Evolutionary conservation across 371 early-diverging fungal genomes (phyloP), one percentile per base, ranked within the genome.

Genomic region (Antonospora locustae): DNA sequence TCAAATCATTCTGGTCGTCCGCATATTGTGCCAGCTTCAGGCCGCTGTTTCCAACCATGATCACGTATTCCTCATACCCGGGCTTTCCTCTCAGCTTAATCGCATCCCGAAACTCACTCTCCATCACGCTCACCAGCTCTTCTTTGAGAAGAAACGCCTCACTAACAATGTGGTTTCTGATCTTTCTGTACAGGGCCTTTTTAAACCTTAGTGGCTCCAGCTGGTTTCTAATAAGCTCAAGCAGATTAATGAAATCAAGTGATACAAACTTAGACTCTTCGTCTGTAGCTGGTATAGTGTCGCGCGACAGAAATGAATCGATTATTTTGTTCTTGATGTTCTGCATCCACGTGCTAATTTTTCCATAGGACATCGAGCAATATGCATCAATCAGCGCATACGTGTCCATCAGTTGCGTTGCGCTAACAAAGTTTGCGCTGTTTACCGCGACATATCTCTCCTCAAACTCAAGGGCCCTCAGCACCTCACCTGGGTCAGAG

Each of bases 1-100:
- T 60, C 22, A 75, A 55, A 14, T 57, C 63, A 16, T 60, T 57
- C 11, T 69, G 54, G 34, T 66, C 62, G 9, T 38, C 27, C 3
- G 69, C 61, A 58, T 70, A 75, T 57, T 72, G 71, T 38, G 72
- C 65, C 34, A 75, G 50, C 51, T 60, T 72, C 19, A 75, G 63
- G 9, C 73, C 73, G 30, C 70, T 67, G 36, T 75, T 75, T n/a
- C 72, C 72, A 39, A 75, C 44, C 67, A 72, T 67, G 23, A 75
- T 72, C 14, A 60, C 61, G 47, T 71, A 75, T 37, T 75, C 75
- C 53, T 75, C 73, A 56, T 65, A 75, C 9, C 75, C 75, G 36
- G 61, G 66, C 24, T 55, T 55, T 3, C 61, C 54, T 49, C 66
- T 72, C 28, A 61, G 47, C 29, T 63, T 46, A 19, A 61, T 54